A percentile compares a stretch with the other conserved stretches of the same genome.
These are phyloP conservation scores for Tetrapisispora taiwanensis DNA, from an alignment of 805 yeast genomes.

Conservation along the genomic window DNA sequence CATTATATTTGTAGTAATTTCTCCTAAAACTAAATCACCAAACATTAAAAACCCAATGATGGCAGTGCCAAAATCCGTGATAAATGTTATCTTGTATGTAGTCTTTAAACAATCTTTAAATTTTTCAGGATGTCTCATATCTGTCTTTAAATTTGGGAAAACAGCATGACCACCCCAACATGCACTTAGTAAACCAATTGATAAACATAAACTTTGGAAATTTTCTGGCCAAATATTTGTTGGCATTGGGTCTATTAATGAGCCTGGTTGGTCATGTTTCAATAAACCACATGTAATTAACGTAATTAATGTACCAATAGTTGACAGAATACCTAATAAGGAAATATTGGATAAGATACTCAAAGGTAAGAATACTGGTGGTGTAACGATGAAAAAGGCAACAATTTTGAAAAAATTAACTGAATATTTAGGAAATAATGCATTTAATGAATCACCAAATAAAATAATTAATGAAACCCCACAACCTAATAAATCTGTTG, in stretches of 20 bases:
- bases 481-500: conserved; percentile 68
- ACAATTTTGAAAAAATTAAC: conserved; percentile 50
- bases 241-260: conserved; percentile 51
- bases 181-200: conserved; percentile 62
- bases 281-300: conserved; percentile 55
- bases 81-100: conserved; percentile 51
- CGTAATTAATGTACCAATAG: conserved; percentile 50
- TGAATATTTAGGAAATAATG: conserved; percentile 47
- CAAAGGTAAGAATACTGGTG: conserved; percentile 73
- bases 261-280: conserved; percentile 61
- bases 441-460: conserved; percentile 77
- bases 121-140: conserved; percentile 58
- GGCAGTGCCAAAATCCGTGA: conserved; percentile 56
- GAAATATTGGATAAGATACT: conserved; percentile 60
- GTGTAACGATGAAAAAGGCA: conserved; percentile 63
- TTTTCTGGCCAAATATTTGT: conserved; percentile 59
- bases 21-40: conserved; percentile 58
- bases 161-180: conserved; percentile 84
- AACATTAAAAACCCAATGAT: conserved; percentile 70
- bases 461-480: conserved; percentile 74
- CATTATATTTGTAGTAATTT: conserved; percentile 67
- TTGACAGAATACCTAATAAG: conserved; percentile 60
- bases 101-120: conserved; percentile 43
- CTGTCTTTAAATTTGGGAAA: conserved; percentile 61
- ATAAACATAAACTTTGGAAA: conserved; percentile 41